Evolutionary conservation across 106 monocot species (phyloP).

Genomic region (Dendrobium chrysotoxum): DNA sequence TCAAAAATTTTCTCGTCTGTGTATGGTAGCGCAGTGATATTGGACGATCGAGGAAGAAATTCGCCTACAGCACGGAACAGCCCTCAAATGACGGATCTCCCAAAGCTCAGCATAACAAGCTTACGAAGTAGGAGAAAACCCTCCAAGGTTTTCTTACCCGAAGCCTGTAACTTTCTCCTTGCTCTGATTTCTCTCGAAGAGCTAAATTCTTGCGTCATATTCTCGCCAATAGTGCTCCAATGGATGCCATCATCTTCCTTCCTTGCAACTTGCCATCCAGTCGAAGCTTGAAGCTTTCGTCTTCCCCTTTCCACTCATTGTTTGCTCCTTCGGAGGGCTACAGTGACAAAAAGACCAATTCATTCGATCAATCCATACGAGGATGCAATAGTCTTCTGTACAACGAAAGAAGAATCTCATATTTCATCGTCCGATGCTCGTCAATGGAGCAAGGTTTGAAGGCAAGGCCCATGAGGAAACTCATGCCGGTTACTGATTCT

Average conservation of each 20-base stretch:
- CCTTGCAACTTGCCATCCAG: background rate
- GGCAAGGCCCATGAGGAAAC: conserved; percentile 28
- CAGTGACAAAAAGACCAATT: conserved; percentile 9
- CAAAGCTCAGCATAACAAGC: background rate
- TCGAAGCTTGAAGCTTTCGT: background rate
- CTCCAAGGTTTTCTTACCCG: background rate
- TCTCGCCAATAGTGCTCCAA: background rate
- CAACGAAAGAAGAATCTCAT: conserved; percentile 2
- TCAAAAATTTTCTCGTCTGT: too few relatives aligned
- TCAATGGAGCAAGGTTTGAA: conserved; percentile 29
- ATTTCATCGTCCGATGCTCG: conserved; percentile 23
- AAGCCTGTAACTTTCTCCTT: background rate
- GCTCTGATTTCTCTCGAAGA: conserved; percentile 1
- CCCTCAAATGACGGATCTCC: background rate
- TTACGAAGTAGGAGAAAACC: background rate
- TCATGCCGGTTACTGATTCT: conserved; percentile 3
- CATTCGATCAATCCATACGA: conserved; percentile 8
- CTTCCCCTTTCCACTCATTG: background rate
- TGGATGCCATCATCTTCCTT: conserved; percentile 16
- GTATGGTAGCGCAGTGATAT: too few relatives aligned
- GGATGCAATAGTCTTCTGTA: background rate
- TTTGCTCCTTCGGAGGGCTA: background rate
- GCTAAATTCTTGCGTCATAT: background rate
- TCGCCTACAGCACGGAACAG: background rate
- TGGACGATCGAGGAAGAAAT: background rate